A percentile compares a stretch with the other conserved stretches of the same genome.
Conservation (phyloP, 768 basidiomycete genomes). For the Rhizopogon roseolus region DNA sequence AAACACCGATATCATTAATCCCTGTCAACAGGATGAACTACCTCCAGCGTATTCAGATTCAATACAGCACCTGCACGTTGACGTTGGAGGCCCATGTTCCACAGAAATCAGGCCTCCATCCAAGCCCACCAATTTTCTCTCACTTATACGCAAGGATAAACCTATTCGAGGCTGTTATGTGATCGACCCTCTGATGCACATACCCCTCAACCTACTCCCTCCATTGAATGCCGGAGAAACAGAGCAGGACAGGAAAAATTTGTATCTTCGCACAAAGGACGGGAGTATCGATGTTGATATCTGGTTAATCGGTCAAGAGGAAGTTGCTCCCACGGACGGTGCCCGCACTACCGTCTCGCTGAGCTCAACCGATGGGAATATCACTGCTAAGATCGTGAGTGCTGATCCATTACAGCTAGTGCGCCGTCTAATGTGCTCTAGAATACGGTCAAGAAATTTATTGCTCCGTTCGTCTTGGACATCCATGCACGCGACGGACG, state of each 20-base stretch:
- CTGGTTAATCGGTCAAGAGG: constrained; percentile 22
- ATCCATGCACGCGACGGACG: constrained; percentile 22
- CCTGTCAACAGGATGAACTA: not conserved
- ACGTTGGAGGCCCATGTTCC: not conserved
- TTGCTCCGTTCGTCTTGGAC: constrained; percentile 9
- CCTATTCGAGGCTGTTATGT: constrained; percentile 10
- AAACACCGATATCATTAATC: not conserved
- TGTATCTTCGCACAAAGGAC: constrained; percentile 9
- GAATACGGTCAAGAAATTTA: constrained; percentile 10
- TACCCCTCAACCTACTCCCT: constrained; percentile 11
- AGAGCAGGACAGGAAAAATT: constrained; percentile 7
- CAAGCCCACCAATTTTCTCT: constrained; percentile 11
- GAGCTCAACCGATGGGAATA: constrained; percentile 6
- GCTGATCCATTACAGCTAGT: not conserved
- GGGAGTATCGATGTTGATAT: constrained; percentile 11
- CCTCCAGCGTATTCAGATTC: constrained; percentile 7
- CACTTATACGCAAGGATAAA: not conserved
- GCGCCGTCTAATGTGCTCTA: not conserved
- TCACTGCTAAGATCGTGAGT: constrained; percentile 10
- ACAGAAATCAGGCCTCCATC: not conserved
- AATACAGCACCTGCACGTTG: not conserved
- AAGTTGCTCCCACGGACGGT: not conserved
- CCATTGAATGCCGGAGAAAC: constrained; percentile 5
- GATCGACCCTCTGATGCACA: constrained; percentile 10
- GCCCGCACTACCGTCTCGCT: constrained; percentile 5